Conservation (phyloP, 257 asterid genomes). For the Anisodus acutangulus region DNA sequence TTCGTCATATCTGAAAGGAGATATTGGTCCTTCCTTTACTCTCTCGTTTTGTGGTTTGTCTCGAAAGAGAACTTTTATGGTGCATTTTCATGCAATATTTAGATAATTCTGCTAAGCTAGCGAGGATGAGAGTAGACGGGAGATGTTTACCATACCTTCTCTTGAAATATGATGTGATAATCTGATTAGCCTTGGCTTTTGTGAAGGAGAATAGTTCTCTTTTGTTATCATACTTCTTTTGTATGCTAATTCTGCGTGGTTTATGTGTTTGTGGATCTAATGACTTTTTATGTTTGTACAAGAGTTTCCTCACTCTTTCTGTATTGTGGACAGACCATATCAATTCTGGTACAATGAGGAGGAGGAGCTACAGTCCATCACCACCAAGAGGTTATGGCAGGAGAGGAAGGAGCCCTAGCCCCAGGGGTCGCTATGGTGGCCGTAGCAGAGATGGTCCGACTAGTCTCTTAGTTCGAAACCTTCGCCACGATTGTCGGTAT, state of each 20-base stretch:
- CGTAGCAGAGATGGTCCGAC: conserved; percentile 74
- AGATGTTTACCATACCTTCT: background rate
- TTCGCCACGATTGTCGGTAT: conserved; percentile 90
- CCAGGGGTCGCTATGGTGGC: conserved; percentile 64
- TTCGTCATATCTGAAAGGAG: background rate
- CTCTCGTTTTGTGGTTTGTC: background rate
- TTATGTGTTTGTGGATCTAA: too few relatives aligned
- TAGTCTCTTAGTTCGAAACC: conserved; percentile 91
- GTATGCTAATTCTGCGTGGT: background rate
- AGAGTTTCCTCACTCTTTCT: background rate
- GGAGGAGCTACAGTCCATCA: conserved; percentile 92
- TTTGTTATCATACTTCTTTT: background rate
- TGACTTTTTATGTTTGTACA: background rate
- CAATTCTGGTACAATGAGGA: conserved; percentile 55
- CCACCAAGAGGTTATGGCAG: conserved; percentile 94
- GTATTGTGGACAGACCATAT: background rate
- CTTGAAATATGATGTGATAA: background rate
- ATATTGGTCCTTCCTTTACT: background rate
- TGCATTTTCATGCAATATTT: background rate
- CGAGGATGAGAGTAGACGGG: background rate
- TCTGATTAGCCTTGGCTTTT: background rate
- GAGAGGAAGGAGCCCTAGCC: conserved; percentile 83
- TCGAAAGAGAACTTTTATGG: background rate
- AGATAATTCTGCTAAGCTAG: background rate
- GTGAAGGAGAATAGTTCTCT: background rate